Conservation (phyloP, 23 red algal species). For the Gracilaria vermiculophylla region DNA sequence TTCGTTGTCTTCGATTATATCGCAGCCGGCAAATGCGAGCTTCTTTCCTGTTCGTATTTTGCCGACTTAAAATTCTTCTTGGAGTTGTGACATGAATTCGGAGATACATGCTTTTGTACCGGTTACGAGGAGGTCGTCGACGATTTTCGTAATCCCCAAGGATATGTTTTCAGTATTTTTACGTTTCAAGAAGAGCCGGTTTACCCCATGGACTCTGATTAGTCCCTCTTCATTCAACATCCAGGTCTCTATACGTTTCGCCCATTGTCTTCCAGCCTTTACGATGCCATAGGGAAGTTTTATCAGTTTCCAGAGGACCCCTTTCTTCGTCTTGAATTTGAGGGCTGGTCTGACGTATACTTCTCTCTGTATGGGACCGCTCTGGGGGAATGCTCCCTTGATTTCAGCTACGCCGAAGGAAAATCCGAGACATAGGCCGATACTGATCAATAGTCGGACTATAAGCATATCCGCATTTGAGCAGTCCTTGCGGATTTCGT, state of each 20-base stretch:
- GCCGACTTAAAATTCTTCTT: constrained; percentile 1
- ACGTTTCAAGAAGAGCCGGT: not conserved
- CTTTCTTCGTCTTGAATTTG: not conserved
- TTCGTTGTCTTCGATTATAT: not conserved
- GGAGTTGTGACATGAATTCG: not conserved
- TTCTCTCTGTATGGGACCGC: not conserved
- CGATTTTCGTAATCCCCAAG: not conserved
- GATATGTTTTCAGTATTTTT: not conserved
- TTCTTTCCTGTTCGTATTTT: not conserved
- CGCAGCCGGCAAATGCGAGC: not conserved
- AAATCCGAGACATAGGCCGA: not conserved
- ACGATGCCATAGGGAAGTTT: constrained; percentile 29
- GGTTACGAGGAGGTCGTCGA: constrained; percentile 17
- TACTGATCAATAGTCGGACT: constrained; percentile 2
- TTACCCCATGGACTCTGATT: not conserved
- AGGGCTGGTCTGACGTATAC: constrained; percentile 22
- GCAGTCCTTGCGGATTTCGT: not conserved
- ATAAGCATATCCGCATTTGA: constrained; percentile 1
- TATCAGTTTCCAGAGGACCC: constrained; percentile 18
- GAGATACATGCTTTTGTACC: not conserved
- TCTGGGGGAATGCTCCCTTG: constrained; percentile 19
- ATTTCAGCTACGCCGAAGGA: not conserved
- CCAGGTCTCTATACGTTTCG: constrained; percentile 8
- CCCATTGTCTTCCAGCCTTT: constrained; percentile 45
- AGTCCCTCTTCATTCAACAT: not conserved